phyloP scores from a whole-genome alignment of 2,329 filamentous ascomycete genomes.

The Colletotrichum magnum region DNA sequence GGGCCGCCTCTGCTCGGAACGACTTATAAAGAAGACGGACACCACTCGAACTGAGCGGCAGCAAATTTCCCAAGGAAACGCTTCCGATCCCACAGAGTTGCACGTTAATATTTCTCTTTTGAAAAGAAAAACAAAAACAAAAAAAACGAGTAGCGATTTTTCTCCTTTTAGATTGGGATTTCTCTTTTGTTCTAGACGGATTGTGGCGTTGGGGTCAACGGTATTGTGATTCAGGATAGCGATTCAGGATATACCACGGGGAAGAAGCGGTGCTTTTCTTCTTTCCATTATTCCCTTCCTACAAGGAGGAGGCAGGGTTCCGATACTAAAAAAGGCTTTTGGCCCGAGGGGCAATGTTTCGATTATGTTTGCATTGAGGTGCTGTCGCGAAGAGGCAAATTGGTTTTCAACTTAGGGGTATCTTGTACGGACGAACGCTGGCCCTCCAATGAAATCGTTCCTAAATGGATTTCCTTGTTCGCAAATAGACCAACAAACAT shows the following conservation, averaged over 20 bases:
- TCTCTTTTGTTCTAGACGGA: constrained; percentile 14
- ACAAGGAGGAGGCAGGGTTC: no score
- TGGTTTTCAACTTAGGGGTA: constrained; percentile 4
- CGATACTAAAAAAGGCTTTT: no score
- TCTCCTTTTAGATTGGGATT: background rate
- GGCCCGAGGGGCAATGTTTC: no score
- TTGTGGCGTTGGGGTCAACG: background rate
- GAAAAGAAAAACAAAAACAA: no score
- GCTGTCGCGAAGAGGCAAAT: no score
- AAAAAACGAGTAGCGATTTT: background rate
- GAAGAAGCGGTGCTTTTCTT: no score
- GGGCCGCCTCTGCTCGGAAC: constrained; percentile 14
- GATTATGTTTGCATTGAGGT: no score
- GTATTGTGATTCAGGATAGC: background rate
- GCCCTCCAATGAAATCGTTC: background rate
- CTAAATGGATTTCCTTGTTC: background rate
- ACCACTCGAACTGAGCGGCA: background rate
- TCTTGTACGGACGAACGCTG: background rate
- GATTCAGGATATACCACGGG: no score
- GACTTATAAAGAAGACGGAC: constrained; percentile 3
- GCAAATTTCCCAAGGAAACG: no score
- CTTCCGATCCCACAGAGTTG: no score
- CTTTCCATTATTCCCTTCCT: no score
- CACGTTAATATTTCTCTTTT: no score
- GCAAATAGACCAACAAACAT: background rate